Evolutionary conservation across 495 filamentous ascomycete species (phyloP).

Genomic region (Penicillium arizonense): DNA sequence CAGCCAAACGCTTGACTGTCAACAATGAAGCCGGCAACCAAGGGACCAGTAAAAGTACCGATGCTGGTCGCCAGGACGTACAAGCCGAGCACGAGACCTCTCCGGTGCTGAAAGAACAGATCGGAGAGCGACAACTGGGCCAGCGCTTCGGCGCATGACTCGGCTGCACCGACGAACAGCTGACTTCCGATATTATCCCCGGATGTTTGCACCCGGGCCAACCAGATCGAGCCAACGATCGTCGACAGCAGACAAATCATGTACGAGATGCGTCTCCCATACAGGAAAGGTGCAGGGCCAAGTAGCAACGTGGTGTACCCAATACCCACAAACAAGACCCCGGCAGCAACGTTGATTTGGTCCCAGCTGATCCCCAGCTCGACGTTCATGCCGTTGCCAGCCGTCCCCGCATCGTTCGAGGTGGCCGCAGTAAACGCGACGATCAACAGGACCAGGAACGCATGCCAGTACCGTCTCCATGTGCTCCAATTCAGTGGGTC

Average conservation of each 20-base stretch:
- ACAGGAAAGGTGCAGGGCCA: slow-evolving; percentile 22
- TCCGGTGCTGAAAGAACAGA: slow-evolving; percentile 27
- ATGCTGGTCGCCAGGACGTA: slow-evolving; percentile 30
- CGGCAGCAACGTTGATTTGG: slow-evolving; percentile 23
- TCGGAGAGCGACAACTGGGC: slow-evolving; percentile 28
- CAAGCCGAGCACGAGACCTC: slow-evolving; percentile 22
- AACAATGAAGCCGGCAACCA: slow-evolving; percentile 28
- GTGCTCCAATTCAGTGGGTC: slow-evolving; percentile 55
- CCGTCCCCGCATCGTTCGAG: slow-evolving; percentile 27
- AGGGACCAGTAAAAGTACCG: slow-evolving; percentile 31
- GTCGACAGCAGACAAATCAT: slow-evolving; percentile 22
- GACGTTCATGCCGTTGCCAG: slow-evolving; percentile 22
- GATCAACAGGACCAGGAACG: slow-evolving; percentile 20
- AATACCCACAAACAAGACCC: slow-evolving; percentile 26
- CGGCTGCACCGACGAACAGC: slow-evolving; percentile 27
- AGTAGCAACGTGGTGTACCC: slow-evolving; percentile 22
- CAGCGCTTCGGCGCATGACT: slow-evolving; percentile 27
- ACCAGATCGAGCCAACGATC: slow-evolving; percentile 23
- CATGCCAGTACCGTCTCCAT: slow-evolving; percentile 38
- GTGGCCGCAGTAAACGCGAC: slow-evolving; percentile 27
- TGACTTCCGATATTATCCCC: slow-evolving; percentile 27
- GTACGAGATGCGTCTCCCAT: slow-evolving; percentile 24
- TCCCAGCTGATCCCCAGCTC: slow-evolving; percentile 22
- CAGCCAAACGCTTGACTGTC: slow-evolving; percentile 19
- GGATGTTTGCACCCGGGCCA: slow-evolving; percentile 13